These are phyloP conservation scores for Colletotrichum simmondsii DNA, from an alignment of 2,329 filamentous ascomycete genomes.

Conservation along the genomic window DNA sequence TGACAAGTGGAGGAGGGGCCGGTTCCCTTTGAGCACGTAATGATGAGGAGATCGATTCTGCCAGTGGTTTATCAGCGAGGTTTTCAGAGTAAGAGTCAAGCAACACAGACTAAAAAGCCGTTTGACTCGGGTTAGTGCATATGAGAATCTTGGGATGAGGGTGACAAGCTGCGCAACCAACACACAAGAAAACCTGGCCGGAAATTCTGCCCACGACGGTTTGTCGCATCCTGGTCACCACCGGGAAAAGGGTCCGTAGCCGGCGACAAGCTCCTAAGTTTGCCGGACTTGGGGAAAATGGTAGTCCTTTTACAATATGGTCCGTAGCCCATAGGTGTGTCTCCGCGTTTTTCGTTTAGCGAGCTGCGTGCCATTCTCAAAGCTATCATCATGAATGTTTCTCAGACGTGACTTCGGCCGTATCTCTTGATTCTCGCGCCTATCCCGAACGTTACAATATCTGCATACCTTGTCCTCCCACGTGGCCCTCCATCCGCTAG, in stretches of 20 bases:
- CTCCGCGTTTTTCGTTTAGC: not conserved
- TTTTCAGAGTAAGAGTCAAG: not conserved
- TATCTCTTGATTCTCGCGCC: no score
- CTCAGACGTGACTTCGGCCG: no score
- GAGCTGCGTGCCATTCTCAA: not conserved
- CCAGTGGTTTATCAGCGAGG: not conserved
- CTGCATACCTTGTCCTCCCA: no score
- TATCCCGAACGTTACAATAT: not conserved
- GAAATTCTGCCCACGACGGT: not conserved
- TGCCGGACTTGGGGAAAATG: not conserved
- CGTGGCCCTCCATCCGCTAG: not conserved
- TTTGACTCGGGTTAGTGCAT: not conserved
- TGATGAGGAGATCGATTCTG: not conserved
- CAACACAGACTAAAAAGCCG: not conserved
- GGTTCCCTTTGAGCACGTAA: not conserved
- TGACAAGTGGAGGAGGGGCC: not conserved
- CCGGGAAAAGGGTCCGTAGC: not conserved
- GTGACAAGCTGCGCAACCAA: not conserved
- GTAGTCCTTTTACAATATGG: not conserved
- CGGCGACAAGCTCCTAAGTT: not conserved
- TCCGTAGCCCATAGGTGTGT: not conserved
- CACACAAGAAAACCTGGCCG: not conserved
- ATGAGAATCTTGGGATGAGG: not conserved
- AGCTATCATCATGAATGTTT: not conserved
- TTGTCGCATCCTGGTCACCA: not conserved